Evolutionary conservation across 345 rosid genomes (phyloP).

Genomic region (Eucalyptus erythrocorys): DNA sequence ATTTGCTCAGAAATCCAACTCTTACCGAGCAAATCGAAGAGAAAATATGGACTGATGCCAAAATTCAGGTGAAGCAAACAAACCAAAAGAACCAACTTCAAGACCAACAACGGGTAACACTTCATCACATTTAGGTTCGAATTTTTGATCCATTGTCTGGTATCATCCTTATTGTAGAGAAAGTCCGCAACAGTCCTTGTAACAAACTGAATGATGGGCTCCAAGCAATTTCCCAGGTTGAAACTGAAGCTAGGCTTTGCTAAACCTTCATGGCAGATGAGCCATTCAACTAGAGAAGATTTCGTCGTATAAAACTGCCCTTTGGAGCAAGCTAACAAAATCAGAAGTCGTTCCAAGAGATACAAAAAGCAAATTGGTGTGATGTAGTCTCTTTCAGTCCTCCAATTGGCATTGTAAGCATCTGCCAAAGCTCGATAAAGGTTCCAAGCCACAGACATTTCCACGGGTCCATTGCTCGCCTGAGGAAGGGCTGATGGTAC

Average conservation of each 20-base stretch:
- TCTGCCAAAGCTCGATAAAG: slow-evolving; percentile 17
- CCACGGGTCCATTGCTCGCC: not conserved
- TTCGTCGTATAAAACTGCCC: slow-evolving; percentile 6
- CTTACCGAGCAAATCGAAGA: not conserved
- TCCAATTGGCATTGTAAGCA: slow-evolving; percentile 22
- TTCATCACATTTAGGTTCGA: not conserved
- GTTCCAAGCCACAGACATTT: not conserved
- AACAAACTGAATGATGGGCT: not conserved
- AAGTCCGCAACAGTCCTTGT: not conserved
- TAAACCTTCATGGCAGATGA: slow-evolving; percentile 5
- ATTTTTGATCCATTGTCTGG: slow-evolving; percentile 11
- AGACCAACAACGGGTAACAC: slow-evolving; percentile 6
- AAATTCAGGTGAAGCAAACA: slow-evolving; percentile 25
- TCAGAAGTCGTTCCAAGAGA: slow-evolving; percentile 26
- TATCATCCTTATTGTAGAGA: not conserved
- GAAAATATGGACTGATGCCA: not conserved
- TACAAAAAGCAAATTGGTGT: slow-evolving; percentile 35
- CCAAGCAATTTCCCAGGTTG: not conserved
- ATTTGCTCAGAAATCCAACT: not conserved
- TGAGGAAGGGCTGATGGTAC: not conserved
- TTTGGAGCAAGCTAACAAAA: not conserved
- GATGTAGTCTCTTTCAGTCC: slow-evolving; percentile 5
- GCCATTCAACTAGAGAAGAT: slow-evolving; percentile 28
- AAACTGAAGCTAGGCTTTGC: not conserved
- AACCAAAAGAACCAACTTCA: slow-evolving; percentile 14